Conservation (phyloP, 2,329 filamentous ascomycete species). For the Xenosphaeropsis pyriputrescens region DNA sequence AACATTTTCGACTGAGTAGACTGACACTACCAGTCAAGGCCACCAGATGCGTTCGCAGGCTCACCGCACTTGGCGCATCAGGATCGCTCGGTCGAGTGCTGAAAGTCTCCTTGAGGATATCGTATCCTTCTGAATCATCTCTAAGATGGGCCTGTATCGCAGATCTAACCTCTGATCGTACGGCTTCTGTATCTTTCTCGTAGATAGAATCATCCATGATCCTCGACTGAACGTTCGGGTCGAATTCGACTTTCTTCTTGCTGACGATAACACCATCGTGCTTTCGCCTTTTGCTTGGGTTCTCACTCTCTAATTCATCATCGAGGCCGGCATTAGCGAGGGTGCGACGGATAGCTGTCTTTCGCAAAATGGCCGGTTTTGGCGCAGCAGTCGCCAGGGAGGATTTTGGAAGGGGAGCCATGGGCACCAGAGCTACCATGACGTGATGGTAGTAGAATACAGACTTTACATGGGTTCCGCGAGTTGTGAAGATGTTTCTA, state of each 20-base stretch:
- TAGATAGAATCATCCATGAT: not conserved
- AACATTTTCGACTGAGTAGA: constrained; percentile 43
- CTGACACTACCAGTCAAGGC: constrained; percentile 47
- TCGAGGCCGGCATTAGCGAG: too few species aligned
- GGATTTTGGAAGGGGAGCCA: too few species aligned
- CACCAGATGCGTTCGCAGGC: constrained; percentile 31
- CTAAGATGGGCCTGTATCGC: not conserved
- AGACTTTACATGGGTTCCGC: too few species aligned
- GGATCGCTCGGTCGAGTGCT: not conserved
- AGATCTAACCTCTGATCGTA: not conserved
- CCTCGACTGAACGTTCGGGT: constrained; percentile 8
- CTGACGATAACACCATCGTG: not conserved
- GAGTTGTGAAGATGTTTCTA: too few species aligned
- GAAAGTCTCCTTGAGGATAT: constrained; percentile 40
- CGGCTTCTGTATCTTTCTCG: not conserved
- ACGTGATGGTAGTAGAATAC: too few species aligned
- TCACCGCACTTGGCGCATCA: not conserved
- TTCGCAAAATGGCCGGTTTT: too few species aligned
- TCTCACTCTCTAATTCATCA: not conserved
- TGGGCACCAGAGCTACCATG: too few species aligned
- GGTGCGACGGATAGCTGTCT: too few species aligned
- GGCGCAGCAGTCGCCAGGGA: too few species aligned
- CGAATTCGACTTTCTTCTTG: constrained; percentile 8
- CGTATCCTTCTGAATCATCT: constrained; percentile 42
- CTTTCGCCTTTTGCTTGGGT: not conserved